These are phyloP conservation scores for Hibiscus trionum DNA, from an alignment of 345 rosid species.

Conservation along the genomic window DNA sequence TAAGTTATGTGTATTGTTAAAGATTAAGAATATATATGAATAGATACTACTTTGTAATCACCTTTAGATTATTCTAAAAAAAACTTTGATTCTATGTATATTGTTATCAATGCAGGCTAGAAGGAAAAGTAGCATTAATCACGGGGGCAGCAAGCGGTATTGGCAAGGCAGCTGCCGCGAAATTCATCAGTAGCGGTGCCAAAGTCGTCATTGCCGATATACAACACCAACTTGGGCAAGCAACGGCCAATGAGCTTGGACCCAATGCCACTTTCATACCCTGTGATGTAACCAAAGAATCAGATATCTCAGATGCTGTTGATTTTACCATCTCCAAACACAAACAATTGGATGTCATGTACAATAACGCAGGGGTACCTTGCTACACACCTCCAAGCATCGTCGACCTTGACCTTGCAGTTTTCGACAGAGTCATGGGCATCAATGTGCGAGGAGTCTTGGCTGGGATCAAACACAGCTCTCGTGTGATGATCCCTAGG, in stretches of 20 bases:
- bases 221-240: slow-evolving; percentile 44
- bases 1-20: no score
- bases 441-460: slow-evolving; percentile 71
- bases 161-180: slow-evolving; percentile 68
- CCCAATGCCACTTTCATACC: slow-evolving; percentile 44
- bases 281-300: slow-evolving; percentile 72
- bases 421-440: slow-evolving; percentile 53
- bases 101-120: slow-evolving; percentile 40
- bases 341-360: slow-evolving; percentile 63
- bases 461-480: slow-evolving; percentile 66
- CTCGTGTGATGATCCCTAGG: slow-evolving; percentile 73
- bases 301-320: slow-evolving; percentile 56
- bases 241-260: slow-evolving; percentile 54
- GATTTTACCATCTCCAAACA: slow-evolving; percentile 47
- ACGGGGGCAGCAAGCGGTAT: slow-evolving; percentile 92
- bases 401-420: slow-evolving; percentile 55
- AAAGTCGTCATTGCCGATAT: slow-evolving; percentile 72
- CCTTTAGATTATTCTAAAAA: no score
- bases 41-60: no score
- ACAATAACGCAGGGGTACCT: slow-evolving; percentile 74
- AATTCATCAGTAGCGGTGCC: slow-evolving; percentile 66
- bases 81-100: no score
- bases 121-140: slow-evolving; percentile 78
- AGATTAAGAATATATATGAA: no score
- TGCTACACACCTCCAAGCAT: slow-evolving; percentile 55